These are phyloP conservation scores for Magnusiomyces suaveolens DNA, from an alignment of 1,139 yeast species.

Conservation along the genomic window DNA sequence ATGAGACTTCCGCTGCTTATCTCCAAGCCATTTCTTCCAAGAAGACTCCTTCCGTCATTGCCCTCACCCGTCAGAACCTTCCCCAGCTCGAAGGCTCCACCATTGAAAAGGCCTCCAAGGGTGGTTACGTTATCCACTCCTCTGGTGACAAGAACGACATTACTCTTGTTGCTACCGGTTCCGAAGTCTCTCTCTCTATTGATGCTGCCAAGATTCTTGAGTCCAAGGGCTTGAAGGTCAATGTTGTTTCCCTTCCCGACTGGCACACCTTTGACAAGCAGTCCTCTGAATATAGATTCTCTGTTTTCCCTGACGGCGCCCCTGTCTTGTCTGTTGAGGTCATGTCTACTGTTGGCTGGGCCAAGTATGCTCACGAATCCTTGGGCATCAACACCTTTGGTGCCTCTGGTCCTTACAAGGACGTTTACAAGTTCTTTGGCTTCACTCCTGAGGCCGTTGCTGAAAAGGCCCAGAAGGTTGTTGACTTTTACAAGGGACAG, in stretches of 20 bases:
- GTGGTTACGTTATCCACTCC: constrained; percentile 77
- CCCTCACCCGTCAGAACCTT: constrained; percentile 93
- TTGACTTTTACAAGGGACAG: constrained; percentile 76
- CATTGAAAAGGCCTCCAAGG: constrained; percentile 84
- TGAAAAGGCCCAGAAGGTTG: constrained; percentile 69
- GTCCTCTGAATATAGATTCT: constrained; percentile 64
- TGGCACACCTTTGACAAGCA: constrained; percentile 84
- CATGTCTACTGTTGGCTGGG: constrained; percentile 87
- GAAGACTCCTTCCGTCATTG: constrained; percentile 79
- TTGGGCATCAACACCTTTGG: constrained; percentile 95
- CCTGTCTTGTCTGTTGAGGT: constrained; percentile 95
- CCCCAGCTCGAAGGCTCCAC: constrained; percentile 94
- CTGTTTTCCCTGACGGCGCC: constrained; percentile 88
- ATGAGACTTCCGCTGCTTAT: constrained; percentile 97
- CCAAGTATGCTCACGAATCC: constrained; percentile 91
- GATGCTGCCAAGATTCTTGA: constrained; percentile 69
- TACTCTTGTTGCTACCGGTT: constrained; percentile 85
- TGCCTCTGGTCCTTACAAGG: constrained; percentile 87
- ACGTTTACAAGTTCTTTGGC: constrained; percentile 74
- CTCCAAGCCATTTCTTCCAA: constrained; percentile 60
- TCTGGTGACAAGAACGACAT: constrained; percentile 57
- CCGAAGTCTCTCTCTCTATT: constrained; percentile 80
- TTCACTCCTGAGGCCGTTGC: constrained; percentile 94
- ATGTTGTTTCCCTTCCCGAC: constrained; percentile 90
- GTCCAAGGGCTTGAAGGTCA: constrained; percentile 53